A percentile compares a stretch with the other conserved stretches of the same genome.
Evolutionary conservation across 2,329 filamentous ascomycete species (phyloP).

Genomic region (Cylindrodendrum hubeiense): DNA sequence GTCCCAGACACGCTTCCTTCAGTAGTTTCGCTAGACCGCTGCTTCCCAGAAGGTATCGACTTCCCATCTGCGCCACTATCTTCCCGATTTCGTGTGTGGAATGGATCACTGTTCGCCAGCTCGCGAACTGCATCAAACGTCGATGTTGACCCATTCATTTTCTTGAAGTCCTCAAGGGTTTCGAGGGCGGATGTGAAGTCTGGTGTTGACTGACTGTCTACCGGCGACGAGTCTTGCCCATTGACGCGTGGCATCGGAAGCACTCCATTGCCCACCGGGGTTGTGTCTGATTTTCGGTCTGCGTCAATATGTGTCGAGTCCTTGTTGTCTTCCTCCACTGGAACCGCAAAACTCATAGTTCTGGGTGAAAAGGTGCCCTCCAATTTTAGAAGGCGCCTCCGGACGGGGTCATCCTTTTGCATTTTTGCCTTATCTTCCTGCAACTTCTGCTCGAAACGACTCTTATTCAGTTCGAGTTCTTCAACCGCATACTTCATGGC

Average conservation of each 20-base stretch:
- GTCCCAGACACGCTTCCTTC: conserved; percentile 69
- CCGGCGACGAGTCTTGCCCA: conserved; percentile 43
- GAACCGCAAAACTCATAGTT: conserved; percentile 56
- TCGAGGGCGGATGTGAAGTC: conserved; percentile 42
- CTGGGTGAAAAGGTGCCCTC: conserved; percentile 60
- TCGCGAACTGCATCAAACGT: conserved; percentile 62
- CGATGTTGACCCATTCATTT: conserved; percentile 58
- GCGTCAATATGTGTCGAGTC: conserved; percentile 33
- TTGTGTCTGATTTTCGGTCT: conserved; percentile 36
- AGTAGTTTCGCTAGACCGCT: conserved; percentile 72
- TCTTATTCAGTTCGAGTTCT: conserved; percentile 83
- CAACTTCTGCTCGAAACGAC: conserved; percentile 78
- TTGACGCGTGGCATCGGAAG: conserved; percentile 41
- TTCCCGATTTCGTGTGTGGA: conserved; percentile 51
- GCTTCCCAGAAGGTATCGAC: conserved; percentile 59
- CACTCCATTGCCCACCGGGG: conserved; percentile 35
- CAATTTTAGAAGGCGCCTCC: conserved; percentile 48
- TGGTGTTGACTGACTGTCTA: conserved; percentile 44
- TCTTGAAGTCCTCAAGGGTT: conserved; percentile 51
- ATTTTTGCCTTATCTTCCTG: conserved; percentile 70
- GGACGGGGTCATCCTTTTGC: conserved; percentile 52
- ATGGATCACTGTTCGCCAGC: conserved; percentile 63
- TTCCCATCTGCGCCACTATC: conserved; percentile 52
- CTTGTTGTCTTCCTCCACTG: conserved; percentile 43
- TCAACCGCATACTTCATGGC: conserved; percentile 86